These are phyloP conservation scores for Niebla homalea DNA, from an alignment of 495 filamentous ascomycete species.

Conservation along the genomic window DNA sequence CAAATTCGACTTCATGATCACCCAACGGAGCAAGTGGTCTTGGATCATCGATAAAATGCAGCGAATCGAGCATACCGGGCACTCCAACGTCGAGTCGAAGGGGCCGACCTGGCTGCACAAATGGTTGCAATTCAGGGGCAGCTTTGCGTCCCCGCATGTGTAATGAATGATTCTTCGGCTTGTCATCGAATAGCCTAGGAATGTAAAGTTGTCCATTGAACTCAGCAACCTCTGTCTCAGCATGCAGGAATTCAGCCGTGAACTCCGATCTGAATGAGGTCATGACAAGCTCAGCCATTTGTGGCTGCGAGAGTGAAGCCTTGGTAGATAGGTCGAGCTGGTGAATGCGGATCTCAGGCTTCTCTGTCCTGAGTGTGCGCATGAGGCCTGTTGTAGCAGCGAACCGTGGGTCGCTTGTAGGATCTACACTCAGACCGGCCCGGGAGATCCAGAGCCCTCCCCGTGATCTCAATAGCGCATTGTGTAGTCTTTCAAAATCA, in stretches of 20 bases:
- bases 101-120: neutral
- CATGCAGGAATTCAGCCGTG: neutral
- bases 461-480: neutral
- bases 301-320: neutral
- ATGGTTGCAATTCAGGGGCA: neutral
- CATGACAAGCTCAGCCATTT: neutral
- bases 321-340: neutral
- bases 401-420: neutral
- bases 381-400: neutral
- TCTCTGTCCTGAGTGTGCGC: neutral
- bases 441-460: neutral
- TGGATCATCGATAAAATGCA: neutral
- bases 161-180: neutral
- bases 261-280: neutral
- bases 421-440: neutral
- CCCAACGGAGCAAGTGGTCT: neutral
- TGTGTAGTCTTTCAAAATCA: neutral
- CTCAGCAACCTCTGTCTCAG: constrained; percentile 1
- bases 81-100: neutral
- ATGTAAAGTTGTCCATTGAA: constrained; percentile 4
- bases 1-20: constrained; percentile 13
- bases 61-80: neutral
- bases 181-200: neutral
- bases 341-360: neutral
- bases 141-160: neutral